phyloP scores from a whole-genome alignment of 441 rosid species.

The Syzygium syzygioides region DNA sequence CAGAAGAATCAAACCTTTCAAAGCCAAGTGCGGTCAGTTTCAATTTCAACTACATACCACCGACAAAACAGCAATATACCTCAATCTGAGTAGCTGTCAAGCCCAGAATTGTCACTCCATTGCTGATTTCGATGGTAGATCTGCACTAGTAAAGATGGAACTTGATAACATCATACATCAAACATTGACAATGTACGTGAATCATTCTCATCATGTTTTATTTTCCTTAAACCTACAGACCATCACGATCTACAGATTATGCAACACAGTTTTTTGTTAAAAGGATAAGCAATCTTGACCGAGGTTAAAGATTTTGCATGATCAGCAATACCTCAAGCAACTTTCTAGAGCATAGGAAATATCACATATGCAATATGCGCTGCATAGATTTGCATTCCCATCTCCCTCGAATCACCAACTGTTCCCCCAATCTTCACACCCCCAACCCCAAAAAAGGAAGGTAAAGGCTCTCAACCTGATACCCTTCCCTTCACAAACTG shows the following conservation, averaged over 20 bases:
- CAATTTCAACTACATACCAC: background rate
- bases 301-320: background rate
- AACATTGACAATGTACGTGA: background rate
- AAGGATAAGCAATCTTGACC: background rate
- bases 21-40: background rate
- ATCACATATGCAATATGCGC: background rate
- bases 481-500: background rate
- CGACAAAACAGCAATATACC: constrained; percentile 21
- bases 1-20: background rate
- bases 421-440: background rate
- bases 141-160: constrained; percentile 20
- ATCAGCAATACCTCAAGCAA: background rate
- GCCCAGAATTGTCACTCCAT: constrained; percentile 47
- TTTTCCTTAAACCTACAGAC: background rate
- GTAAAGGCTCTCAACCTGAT: background rate
- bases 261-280: background rate
- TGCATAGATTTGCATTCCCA: background rate
- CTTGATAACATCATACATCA: background rate
- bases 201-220: background rate
- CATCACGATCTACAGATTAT: background rate
- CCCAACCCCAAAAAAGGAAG: background rate
- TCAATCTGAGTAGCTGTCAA: constrained; percentile 41
- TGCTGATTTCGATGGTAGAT: constrained; percentile 43
- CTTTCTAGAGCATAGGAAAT: background rate
- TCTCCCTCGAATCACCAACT: background rate